These are phyloP conservation scores for Eutrema salsugineum DNA, from an alignment of 441 rosid species.

Conservation along the genomic window DNA sequence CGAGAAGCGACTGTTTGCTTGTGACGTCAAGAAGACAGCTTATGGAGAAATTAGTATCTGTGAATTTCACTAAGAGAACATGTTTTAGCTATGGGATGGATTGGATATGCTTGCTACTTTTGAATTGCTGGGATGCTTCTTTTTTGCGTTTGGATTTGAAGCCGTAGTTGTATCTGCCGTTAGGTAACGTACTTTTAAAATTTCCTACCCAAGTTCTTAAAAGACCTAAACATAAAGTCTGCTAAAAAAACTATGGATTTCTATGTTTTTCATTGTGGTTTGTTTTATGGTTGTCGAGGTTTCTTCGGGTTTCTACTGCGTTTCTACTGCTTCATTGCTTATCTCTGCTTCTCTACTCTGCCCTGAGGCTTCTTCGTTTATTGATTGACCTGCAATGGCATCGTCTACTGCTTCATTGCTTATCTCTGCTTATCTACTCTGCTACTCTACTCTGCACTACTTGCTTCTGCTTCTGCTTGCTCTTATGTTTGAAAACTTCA, in stretches of 20 bases:
- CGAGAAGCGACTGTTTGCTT: slow-evolving; percentile 18
- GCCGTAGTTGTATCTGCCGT: slow-evolving; percentile 35
- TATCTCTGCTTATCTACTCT: background rate
- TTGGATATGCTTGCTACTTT: slow-evolving; percentile 60
- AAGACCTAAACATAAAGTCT: slow-evolving; percentile 31
- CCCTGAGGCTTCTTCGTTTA: slow-evolving; percentile 43
- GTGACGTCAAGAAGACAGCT: slow-evolving; percentile 16
- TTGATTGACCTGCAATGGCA: slow-evolving; percentile 30
- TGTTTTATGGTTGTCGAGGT: slow-evolving; percentile 66
- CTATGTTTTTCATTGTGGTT: slow-evolving; percentile 10
- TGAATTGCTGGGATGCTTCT: slow-evolving; percentile 73
- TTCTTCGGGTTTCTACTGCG: slow-evolving; percentile 70
- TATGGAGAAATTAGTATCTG: slow-evolving; percentile 54
- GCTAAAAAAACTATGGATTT: slow-evolving; percentile 53
- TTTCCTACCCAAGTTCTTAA: slow-evolving; percentile 32
- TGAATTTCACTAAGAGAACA: slow-evolving; percentile 56
- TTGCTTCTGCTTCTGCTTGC: slow-evolving; percentile 35
- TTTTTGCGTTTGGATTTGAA: slow-evolving; percentile 44
- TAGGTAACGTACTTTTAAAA: slow-evolving; percentile 34
- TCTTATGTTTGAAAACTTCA: slow-evolving; percentile 66
- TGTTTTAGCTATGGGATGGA: slow-evolving; percentile 48
- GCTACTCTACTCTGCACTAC: too few species aligned
- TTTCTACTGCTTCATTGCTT: slow-evolving; percentile 23
- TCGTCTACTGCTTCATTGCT: too few species aligned
- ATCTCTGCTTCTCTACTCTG: slow-evolving; percentile 56